These are phyloP conservation scores for Termitomyces sp. DNA, from an alignment of 768 basidiomycete species.

Conservation along the genomic window DNA sequence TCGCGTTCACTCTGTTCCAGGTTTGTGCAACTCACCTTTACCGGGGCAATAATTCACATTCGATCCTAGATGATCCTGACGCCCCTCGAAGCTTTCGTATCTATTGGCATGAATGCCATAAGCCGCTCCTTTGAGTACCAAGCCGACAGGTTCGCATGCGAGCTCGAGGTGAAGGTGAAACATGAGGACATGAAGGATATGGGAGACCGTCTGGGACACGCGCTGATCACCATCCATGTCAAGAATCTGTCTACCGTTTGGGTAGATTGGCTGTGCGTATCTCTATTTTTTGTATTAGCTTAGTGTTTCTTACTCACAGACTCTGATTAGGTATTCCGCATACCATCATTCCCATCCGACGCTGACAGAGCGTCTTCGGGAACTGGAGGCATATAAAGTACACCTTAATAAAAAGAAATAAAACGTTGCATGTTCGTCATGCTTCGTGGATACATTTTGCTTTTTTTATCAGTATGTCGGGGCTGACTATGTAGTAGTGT, in stretches of 20 bases:
- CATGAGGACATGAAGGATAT: slow-evolving; percentile 70
- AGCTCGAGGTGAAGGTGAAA: slow-evolving; percentile 50
- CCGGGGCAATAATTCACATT: background rate
- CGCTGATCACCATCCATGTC: slow-evolving; percentile 81
- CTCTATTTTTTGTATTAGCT: background rate
- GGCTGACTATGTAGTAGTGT: background rate
- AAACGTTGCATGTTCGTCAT: background rate
- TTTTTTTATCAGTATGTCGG: background rate
- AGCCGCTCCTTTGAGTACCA: slow-evolving; percentile 89
- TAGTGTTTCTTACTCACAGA: slow-evolving; percentile 1
- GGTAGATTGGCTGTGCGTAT: slow-evolving; percentile 84
- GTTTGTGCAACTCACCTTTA: slow-evolving; percentile 18
- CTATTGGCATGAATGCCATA: slow-evolving; percentile 73
- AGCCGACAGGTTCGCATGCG: slow-evolving; percentile 84
- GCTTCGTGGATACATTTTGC: background rate
- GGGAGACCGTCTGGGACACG: slow-evolving; percentile 79
- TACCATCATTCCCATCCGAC: slow-evolving; percentile 98
- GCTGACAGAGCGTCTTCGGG: slow-evolving; percentile 81
- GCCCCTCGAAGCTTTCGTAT: slow-evolving; percentile 70
- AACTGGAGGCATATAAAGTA: slow-evolving; percentile 64
- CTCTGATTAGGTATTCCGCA: slow-evolving; percentile 68
- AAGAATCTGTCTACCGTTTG: slow-evolving; percentile 92
- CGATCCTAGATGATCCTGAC: slow-evolving; percentile 67
- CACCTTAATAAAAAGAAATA: slow-evolving; percentile 34
- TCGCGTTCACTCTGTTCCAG: slow-evolving; percentile 87